phyloP scores from a whole-genome alignment of 129 eudicot species.

The carrot (Daucus carota) region DH1_v3.0 NC_030383.2:47631001-47631500 shows the following conservation, averaged over 20 bases:
- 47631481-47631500: constrained; percentile 86
- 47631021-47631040: neutral
- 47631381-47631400: neutral
- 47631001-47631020: neutral
- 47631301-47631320: neutral
- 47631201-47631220: neutral
- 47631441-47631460: constrained; percentile 64
- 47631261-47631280: neutral
- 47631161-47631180: neutral
- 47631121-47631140: neutral
- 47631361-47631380: neutral
- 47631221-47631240: neutral
- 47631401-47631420: neutral
- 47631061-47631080: neutral
- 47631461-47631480: constrained; percentile 73
- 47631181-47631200: neutral
- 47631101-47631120: neutral
- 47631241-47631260: neutral
- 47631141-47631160: neutral
- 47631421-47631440: neutral
- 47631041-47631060: constrained; percentile 6
- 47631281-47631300: neutral
- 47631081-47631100: constrained; percentile 47
- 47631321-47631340: neutral
- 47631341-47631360: neutral